Evolutionary conservation across 2,329 filamentous ascomycete genomes (phyloP).

Genomic region (Gaeumannomyces sp.): DNA sequence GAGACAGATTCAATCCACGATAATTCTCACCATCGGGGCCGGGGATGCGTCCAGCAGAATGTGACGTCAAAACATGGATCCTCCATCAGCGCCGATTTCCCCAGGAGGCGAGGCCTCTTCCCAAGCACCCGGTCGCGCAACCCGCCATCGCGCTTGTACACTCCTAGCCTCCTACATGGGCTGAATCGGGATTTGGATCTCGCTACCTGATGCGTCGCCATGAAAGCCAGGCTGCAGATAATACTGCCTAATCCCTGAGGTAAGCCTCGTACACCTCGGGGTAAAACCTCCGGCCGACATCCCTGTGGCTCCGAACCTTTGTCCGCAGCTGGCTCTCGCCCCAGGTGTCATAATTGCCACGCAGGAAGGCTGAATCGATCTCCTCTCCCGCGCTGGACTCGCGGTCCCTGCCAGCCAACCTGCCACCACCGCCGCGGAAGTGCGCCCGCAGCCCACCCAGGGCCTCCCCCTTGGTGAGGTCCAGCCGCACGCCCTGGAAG

Average conservation of each 20-base stretch:
- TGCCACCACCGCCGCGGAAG: conserved; percentile 22
- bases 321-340: conserved; percentile 48
- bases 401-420: background rate
- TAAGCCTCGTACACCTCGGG: conserved; percentile 34
- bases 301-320: conserved; percentile 45
- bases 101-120: too few species aligned
- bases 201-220: too few species aligned
- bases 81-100: too few species aligned
- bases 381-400: conserved; percentile 30
- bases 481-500: conserved; percentile 42
- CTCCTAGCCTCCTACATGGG: too few species aligned
- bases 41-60: too few species aligned
- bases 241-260: background rate
- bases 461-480: conserved; percentile 38
- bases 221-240: background rate
- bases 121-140: too few species aligned
- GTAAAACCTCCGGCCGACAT: conserved; percentile 42
- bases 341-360: conserved; percentile 46
- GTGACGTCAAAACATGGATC: too few species aligned
- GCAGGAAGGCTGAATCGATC: conserved; percentile 44
- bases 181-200: too few species aligned
- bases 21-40: too few species aligned
- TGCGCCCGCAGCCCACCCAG: conserved; percentile 30
- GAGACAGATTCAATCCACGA: too few species aligned
- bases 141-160: too few species aligned